Conservation (phyloP, 345 rosid genomes). For the Balakata baccata region DNA sequence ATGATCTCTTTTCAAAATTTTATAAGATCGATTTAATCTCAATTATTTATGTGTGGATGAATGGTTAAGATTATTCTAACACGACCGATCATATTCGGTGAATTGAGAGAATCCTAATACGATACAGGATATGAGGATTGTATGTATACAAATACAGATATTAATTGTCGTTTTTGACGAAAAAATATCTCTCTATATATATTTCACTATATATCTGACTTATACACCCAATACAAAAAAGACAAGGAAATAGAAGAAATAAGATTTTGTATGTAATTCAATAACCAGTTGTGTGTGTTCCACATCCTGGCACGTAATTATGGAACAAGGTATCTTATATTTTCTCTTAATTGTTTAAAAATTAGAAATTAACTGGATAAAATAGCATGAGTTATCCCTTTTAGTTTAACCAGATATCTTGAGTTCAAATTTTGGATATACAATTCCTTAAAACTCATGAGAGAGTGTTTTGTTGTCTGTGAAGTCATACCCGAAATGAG, state of each 20-base stretch:
- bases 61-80: no score
- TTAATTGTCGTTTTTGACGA: slow-evolving; percentile 31
- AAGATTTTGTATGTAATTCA: slow-evolving; percentile 27
- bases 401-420: no score
- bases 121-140: slow-evolving; percentile 19
- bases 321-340: slow-evolving; percentile 30
- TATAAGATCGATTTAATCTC: no score
- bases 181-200: slow-evolving; percentile 5
- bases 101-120: background rate
- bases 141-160: background rate
- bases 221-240: slow-evolving; percentile 35
- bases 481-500: no score
- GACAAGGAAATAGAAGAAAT: slow-evolving; percentile 43
- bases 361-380: slow-evolving; percentile 5
- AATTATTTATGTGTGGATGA: no score
- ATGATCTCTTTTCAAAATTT: no score
- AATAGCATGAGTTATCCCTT: no score
- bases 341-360: slow-evolving; percentile 14
- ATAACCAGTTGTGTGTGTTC: slow-evolving; percentile 20
- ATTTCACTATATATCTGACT: slow-evolving; percentile 28
- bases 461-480: no score
- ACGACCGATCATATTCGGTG: no score
- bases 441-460: no score
- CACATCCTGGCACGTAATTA: slow-evolving; percentile 49
- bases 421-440: no score